Evolutionary conservation across 306 rosid genomes (phyloP).

Genomic region (Sophora flavescens): DNA sequence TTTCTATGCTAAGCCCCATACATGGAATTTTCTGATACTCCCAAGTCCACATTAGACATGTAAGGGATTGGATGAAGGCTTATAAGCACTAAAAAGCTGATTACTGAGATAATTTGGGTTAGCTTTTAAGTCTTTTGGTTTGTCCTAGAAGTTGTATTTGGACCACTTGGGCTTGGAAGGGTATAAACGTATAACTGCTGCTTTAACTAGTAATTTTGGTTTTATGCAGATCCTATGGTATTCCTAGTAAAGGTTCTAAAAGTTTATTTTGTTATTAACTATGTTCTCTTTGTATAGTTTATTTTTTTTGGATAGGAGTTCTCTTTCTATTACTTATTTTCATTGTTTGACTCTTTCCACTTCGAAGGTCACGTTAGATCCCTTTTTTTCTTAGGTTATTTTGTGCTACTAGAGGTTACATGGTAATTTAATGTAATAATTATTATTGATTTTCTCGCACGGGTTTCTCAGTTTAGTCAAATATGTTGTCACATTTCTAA

Average conservation of each 20-base stretch:
- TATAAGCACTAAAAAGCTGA: neutral
- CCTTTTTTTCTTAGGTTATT: neutral
- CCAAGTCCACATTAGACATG: neutral
- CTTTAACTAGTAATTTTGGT: neutral
- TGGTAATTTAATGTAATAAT: neutral
- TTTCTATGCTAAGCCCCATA: neutral
- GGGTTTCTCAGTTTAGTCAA: conserved; percentile 14
- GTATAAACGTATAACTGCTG: neutral
- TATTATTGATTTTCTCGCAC: neutral
- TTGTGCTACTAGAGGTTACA: neutral
- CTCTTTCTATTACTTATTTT: too few relatives aligned
- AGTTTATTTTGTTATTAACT: neutral
- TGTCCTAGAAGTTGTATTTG: neutral
- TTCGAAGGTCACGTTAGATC: neutral
- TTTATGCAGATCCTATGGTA: neutral
- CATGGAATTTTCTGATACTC: neutral
- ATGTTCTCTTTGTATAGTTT: neutral
- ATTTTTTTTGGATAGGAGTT: too few relatives aligned
- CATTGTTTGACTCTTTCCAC: neutral
- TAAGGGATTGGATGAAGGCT: conserved; percentile 27
- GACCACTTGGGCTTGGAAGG: neutral
- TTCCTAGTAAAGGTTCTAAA: neutral
- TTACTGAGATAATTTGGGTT: neutral
- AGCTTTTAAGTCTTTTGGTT: conserved; percentile 16
- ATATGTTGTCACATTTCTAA: conserved; percentile 13